phyloP scores from a whole-genome alignment of 371 early-diverging fungal genomes.

The Entomophthora muscae region DNA sequence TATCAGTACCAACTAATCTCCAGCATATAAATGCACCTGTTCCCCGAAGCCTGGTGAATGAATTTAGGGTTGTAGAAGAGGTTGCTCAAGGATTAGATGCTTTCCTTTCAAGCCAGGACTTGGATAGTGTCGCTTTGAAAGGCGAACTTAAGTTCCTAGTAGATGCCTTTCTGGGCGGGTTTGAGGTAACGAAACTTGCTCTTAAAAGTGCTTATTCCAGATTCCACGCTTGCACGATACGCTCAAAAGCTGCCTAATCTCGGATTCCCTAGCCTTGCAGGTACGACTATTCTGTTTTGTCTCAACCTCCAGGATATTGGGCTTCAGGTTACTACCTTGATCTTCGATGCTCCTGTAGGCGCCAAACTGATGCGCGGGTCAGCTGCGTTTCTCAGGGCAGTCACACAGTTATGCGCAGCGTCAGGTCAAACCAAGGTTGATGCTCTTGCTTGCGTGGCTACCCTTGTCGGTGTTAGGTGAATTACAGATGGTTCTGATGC shows the following conservation, averaged over 20 bases:
- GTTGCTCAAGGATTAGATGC: background rate
- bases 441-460: background rate
- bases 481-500: too few species aligned
- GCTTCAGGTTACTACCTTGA: background rate
- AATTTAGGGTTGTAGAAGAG: background rate
- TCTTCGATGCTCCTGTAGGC: background rate
- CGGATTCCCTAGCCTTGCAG: background rate
- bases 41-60: background rate
- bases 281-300: background rate
- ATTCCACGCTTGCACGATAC: background rate
- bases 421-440: background rate
- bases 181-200: background rate
- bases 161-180: background rate
- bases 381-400: background rate
- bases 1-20: background rate
- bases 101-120: background rate
- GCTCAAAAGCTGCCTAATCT: background rate
- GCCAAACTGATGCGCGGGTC: background rate
- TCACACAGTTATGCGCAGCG: background rate
- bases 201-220: background rate
- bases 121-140: background rate
- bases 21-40: background rate
- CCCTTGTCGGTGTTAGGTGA: background rate
- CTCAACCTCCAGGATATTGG: background rate
- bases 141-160: background rate